A percentile compares a stretch with the other conserved stretches of the same genome.
Evolutionary conservation across 169 alveolate species (phyloP).

Genomic region (Babesia divergens): DNA sequence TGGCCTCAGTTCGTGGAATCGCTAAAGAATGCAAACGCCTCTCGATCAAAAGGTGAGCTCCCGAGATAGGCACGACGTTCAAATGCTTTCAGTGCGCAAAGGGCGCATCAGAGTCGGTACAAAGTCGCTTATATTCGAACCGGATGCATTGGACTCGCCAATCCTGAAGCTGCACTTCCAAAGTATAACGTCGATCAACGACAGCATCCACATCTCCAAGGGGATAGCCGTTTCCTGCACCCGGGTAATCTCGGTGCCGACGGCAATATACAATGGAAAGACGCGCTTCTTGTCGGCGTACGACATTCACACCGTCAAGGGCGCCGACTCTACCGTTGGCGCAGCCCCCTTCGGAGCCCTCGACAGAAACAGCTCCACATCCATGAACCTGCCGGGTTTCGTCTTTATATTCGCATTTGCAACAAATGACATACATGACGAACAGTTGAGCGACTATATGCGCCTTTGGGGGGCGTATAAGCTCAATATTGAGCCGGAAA

Average conservation of each 20-base stretch:
- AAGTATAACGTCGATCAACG: slow-evolving; percentile 30
- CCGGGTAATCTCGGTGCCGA: slow-evolving; percentile 67
- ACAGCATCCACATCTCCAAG: slow-evolving; percentile 39
- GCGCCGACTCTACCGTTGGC: neutral
- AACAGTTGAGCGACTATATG: slow-evolving; percentile 25
- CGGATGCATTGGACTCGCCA: slow-evolving; percentile 70
- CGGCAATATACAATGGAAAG: slow-evolving; percentile 67
- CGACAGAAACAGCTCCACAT: neutral
- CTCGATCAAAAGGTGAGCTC: slow-evolving; percentile 20
- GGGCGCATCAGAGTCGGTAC: slow-evolving; percentile 82
- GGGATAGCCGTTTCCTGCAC: slow-evolving; percentile 61
- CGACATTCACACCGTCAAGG: slow-evolving; percentile 27
- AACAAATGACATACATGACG: slow-evolving; percentile 44
- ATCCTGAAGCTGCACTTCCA: slow-evolving; percentile 69
- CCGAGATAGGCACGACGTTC: neutral
- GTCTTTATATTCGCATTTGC: slow-evolving; percentile 42
- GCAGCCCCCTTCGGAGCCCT: neutral
- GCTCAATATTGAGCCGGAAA: slow-evolving; percentile 19
- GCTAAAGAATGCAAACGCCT: slow-evolving; percentile 21
- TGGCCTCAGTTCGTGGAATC: slow-evolving; percentile 53
- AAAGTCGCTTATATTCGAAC: slow-evolving; percentile 79
- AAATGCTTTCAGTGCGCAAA: slow-evolving; percentile 10
- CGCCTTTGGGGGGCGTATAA: slow-evolving; percentile 18
- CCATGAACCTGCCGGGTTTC: slow-evolving; percentile 42
- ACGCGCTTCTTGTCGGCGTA: slow-evolving; percentile 73